phyloP scores from a whole-genome alignment of 176 grass and related monocot species.

The Phoenix dactylifera region DNA sequence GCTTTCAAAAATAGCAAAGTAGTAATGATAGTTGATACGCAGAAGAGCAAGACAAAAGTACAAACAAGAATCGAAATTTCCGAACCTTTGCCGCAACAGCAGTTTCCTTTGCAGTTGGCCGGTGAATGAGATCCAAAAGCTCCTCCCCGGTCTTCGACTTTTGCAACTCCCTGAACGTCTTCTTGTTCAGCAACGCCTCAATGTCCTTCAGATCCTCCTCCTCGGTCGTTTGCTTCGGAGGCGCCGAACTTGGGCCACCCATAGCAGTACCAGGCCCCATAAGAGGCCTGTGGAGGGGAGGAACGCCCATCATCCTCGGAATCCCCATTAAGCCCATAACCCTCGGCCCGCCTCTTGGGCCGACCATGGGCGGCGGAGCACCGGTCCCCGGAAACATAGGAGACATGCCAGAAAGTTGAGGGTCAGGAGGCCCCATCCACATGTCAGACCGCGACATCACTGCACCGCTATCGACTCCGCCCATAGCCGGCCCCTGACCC shows the following conservation, averaged over 20 bases:
- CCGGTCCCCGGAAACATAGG: constrained; percentile 47
- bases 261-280: constrained; percentile 31
- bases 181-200: constrained; percentile 71
- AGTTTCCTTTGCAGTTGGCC: constrained; percentile 85
- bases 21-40: no score
- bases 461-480: constrained; percentile 18
- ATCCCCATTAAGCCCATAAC: constrained; percentile 44
- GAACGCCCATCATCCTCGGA: constrained; percentile 49
- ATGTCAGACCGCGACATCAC: constrained; percentile 55
- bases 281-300: constrained; percentile 59
- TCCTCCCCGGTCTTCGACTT: constrained; percentile 94
- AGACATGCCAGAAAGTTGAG: constrained; percentile 40
- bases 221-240: constrained; percentile 55
- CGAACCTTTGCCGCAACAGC: constrained; percentile 97
- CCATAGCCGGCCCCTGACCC: constrained; percentile 12
- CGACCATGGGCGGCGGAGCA: constrained; percentile 8
- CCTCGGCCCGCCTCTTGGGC: constrained; percentile 45
- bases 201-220: constrained; percentile 96
- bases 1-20: no score
- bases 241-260: constrained; percentile 24
- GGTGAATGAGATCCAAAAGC: constrained; percentile 95
- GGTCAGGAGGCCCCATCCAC: constrained; percentile 43
- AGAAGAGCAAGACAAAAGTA: constrained; percentile 1
- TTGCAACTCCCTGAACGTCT: constrained; percentile 84
- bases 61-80: constrained; percentile 8